Percentiles rank a stretch among this genome's conserved stretches.
Conservation (phyloP, 129 eudicot species). For the Tanacetum coccineum region DNA sequence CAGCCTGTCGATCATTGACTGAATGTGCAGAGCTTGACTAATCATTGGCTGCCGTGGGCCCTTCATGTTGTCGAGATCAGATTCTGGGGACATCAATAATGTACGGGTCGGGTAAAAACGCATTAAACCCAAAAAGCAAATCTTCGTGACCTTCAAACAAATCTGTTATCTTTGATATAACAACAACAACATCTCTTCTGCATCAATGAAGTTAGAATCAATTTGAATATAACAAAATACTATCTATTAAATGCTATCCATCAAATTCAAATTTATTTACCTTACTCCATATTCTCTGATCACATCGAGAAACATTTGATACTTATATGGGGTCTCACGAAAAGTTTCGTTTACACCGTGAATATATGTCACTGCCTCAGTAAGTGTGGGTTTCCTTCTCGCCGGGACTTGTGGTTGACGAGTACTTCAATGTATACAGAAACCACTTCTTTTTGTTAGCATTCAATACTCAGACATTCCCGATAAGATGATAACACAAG, state of each 20-base stretch:
- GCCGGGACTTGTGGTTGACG: conserved; percentile 65
- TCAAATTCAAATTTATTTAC: conserved; percentile 27
- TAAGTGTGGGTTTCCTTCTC: conserved; percentile 41
- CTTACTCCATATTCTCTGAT: conserved; percentile 85
- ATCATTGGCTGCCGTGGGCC: conserved; percentile 37
- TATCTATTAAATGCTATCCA: not conserved
- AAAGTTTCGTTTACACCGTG: conserved; percentile 92
- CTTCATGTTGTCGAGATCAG: conserved; percentile 21
- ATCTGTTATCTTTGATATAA: conserved; percentile 80
- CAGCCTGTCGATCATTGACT: conserved; percentile 15
- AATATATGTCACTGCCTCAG: conserved; percentile 75
- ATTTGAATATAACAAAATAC: not conserved
- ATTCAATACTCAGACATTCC: not conserved
- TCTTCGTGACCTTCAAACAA: conserved; percentile 81
- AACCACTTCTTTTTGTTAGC: not conserved
- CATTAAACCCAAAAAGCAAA: conserved; percentile 67
- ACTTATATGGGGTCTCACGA: conserved; percentile 70
- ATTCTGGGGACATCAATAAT: too few relatives aligned
- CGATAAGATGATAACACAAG: too few relatives aligned
- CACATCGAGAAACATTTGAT: conserved; percentile 71
- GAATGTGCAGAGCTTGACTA: conserved; percentile 15
- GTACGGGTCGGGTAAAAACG: conserved; percentile 61
- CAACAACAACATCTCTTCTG: conserved; percentile 90
- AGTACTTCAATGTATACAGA: conserved; percentile 36
- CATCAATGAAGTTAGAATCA: conserved; percentile 16